A percentile compares a stretch with the other conserved stretches of the same genome.
Evolutionary conservation across 2,329 filamentous ascomycete species (phyloP).

Genomic region (Penicillium crustosum): DNA sequence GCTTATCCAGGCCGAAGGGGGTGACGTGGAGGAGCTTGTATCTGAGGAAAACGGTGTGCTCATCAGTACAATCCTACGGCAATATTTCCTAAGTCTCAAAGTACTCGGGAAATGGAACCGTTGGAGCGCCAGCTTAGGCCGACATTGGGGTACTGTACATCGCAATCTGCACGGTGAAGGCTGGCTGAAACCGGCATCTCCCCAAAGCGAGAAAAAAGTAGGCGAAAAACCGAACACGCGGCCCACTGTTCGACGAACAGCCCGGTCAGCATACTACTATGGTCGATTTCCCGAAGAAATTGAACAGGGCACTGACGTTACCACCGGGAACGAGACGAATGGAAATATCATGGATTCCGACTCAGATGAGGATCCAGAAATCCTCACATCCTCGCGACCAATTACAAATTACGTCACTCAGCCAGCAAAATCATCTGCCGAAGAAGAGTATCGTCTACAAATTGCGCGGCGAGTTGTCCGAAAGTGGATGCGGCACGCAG

Average conservation of each 20-base stretch:
- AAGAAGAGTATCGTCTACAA: conserved; percentile 57
- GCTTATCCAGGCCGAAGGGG: conserved; percentile 73
- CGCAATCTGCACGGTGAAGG: conserved; percentile 57
- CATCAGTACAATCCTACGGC: conserved; percentile 80
- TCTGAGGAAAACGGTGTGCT: conserved; percentile 84
- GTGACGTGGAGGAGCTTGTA: conserved; percentile 73
- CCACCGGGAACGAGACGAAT: conserved; percentile 21
- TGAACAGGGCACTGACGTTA: background rate
- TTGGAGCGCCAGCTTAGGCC: conserved; percentile 61
- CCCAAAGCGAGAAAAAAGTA: conserved; percentile 29
- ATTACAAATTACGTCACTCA: conserved; percentile 41
- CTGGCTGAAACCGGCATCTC: conserved; percentile 47
- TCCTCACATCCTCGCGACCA: conserved; percentile 36
- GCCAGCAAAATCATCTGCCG: conserved; percentile 43
- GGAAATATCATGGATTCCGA: conserved; percentile 43
- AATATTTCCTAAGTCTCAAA: conserved; percentile 86
- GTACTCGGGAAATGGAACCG: conserved; percentile 77
- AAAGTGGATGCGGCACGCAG: conserved; percentile 71
- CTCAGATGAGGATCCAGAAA: conserved; percentile 43
- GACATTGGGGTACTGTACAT: conserved; percentile 68
- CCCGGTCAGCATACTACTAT: conserved; percentile 29
- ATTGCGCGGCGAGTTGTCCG: conserved; percentile 67
- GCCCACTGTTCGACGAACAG: conserved; percentile 25
- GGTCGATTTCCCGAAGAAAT: conserved; percentile 31
- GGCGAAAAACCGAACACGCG: conserved; percentile 14